Base-by-base conservation (phyloP, 2,329 filamentous ascomycete genomes). In the Pseudogymnoascus sp. region DNA sequence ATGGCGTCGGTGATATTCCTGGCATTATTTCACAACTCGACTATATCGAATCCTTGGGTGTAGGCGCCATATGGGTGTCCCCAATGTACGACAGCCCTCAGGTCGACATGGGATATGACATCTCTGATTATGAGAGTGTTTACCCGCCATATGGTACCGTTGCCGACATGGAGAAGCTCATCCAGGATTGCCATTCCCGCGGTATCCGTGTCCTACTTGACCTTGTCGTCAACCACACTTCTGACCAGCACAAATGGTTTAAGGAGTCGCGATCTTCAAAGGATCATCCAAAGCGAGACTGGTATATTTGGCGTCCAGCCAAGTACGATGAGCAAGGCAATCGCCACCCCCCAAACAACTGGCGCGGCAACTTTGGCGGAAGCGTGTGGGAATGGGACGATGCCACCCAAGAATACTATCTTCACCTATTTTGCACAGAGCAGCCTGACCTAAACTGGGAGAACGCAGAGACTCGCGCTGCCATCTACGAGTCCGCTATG, bases 371-470 rank as follows among this genome's bases (percentile, higher is more conserved):
- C 76, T 89, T 85, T 67, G 81, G 81, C 11, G 83, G 82, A 62
- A 84, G 79, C 65, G 80, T 82, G 0, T 91, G 88, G 89, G 79
- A 86, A 65, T 93, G 85, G 78, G 89, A 92, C 69, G 85, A 90
- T 68, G 73, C 76, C n/a, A 90, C 89, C 0, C 79, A 81, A 60
- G 88, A 93, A 75, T 93, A 91, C 74, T 93, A 91, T 70, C 83
- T 93, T 0, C 86, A 89, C 66, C 80, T 95, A 10, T 96, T 91
- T 73, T 85, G 87, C 6, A 83, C 82, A 4, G 85, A 90, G 68
- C 90, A 93, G 73, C 90, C 91, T 0, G 91, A 95, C 69, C 80
- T 95, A n/a, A 95, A 95, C 76, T 95, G 90, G 90, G 89, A 93
- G 71, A 89, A 88, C 64, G 79, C 80, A 0, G 84, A 83, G 8